phyloP scores from a whole-genome alignment of 768 basidiomycete genomes.

The Pleurotus citrinopileatus region DNA sequence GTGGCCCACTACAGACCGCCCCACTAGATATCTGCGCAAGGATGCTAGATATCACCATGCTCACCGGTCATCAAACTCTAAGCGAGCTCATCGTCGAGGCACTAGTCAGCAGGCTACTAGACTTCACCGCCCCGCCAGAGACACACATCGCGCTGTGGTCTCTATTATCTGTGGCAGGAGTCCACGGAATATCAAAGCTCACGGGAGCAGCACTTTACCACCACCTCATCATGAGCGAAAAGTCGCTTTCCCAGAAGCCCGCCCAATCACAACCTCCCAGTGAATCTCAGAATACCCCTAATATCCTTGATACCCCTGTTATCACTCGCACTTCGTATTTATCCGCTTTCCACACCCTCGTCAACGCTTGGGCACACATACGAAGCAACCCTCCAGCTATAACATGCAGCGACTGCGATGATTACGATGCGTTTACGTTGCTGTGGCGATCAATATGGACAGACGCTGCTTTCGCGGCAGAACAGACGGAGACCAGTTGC shows the following conservation, averaged over 20 bases:
- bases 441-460: conserved; percentile 52
- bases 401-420: conserved; percentile 36
- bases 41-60: conserved; percentile 49
- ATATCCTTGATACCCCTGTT: neutral
- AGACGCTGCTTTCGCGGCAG: conserved; percentile 43
- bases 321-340: neutral
- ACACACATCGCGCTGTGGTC: conserved; percentile 39
- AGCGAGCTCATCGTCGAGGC: conserved; percentile 38
- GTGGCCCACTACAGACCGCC: conserved; percentile 27
- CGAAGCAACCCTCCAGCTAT: conserved; percentile 46
- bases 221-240: conserved; percentile 27
- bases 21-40: conserved; percentile 37
- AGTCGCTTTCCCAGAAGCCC: neutral
- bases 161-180: conserved; percentile 46
- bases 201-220: conserved; percentile 57
- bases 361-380: conserved; percentile 51
- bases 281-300: neutral
- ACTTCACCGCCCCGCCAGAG: conserved; percentile 52
- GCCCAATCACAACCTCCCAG: neutral
- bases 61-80: conserved; percentile 44
- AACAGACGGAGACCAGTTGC: conserved; percentile 36
- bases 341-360: conserved; percentile 53
- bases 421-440: conserved; percentile 48
- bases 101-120: conserved; percentile 29
- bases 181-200: conserved; percentile 29